Conservation (phyloP, 2,329 filamentous ascomycete species). For the Phyllosticta citrichinensis region DNA sequence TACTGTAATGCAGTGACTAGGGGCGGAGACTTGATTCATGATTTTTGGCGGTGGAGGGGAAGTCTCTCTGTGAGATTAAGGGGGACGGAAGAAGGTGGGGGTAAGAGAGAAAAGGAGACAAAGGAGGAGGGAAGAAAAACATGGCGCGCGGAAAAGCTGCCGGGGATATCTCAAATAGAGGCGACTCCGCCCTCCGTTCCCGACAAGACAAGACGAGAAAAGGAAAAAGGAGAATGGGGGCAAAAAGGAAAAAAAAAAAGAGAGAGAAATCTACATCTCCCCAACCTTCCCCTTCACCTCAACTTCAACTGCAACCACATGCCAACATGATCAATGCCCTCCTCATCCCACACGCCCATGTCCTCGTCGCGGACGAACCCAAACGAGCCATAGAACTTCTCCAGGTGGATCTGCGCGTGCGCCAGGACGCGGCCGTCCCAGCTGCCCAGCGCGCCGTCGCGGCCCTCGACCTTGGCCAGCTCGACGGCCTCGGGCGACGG, state of each 20-base stretch:
- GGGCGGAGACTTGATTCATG: too few relatives aligned
- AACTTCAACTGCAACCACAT: slow-evolving; percentile 56
- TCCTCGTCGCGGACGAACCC: slow-evolving; percentile 47
- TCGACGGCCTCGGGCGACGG: slow-evolving; percentile 30
- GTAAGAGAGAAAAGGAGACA: neutral
- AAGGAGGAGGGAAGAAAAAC: neutral
- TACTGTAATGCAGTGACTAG: too few relatives aligned
- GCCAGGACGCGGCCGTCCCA: slow-evolving; percentile 71
- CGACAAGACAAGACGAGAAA: neutral
- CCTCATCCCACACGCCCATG: slow-evolving; percentile 11
- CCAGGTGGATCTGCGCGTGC: slow-evolving; percentile 64
- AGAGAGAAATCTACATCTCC: neutral
- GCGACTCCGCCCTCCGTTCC: neutral
- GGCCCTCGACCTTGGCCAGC: slow-evolving; percentile 36
- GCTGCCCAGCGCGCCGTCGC: slow-evolving; percentile 26
- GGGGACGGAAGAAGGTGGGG: too few relatives aligned
- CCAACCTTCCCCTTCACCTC: neutral
- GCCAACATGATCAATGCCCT: slow-evolving; percentile 43
- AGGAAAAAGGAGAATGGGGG: neutral
- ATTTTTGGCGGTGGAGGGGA: too few relatives aligned
- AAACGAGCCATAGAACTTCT: slow-evolving; percentile 56
- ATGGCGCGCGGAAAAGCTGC: neutral
- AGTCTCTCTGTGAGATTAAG: too few relatives aligned
- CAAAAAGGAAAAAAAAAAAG: too few relatives aligned
- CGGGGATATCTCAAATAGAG: neutral